Percentiles rank a stretch among this genome's conserved stretches.
Evolutionary conservation across 345 rosid species (phyloP).

Genomic region (Laguncularia racemosa): DNA sequence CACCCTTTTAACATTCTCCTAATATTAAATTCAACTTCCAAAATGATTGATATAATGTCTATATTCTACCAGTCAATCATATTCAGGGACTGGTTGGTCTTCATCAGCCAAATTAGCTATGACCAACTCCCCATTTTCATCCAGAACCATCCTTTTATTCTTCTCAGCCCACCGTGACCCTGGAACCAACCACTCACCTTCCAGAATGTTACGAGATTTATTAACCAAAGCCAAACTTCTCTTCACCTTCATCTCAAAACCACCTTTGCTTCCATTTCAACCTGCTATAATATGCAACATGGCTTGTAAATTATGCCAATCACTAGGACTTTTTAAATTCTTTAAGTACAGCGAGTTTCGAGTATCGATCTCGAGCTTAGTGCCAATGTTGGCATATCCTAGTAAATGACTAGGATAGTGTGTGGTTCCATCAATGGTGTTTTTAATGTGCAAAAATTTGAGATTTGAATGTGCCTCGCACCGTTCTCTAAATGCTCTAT

Average conservation of each 20-base stretch:
- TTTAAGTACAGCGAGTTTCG: conserved; percentile 59
- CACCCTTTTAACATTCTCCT: too few relatives aligned
- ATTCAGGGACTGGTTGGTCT: conserved; percentile 57
- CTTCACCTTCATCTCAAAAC: conserved; percentile 59
- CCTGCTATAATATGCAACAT: conserved; percentile 76
- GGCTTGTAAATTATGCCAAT: conserved; percentile 92
- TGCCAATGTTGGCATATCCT: conserved; percentile 45
- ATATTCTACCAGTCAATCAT: background rate
- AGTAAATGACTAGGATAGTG: conserved; percentile 57
- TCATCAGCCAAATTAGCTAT: conserved; percentile 44
- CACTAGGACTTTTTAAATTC: conserved; percentile 64
- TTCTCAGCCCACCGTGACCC: conserved; percentile 89
- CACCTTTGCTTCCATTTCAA: conserved; percentile 64
- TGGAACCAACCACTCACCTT: conserved; percentile 66
- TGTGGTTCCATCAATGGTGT: conserved; percentile 59
- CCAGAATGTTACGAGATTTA: conserved; percentile 58
- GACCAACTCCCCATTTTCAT: conserved; percentile 59
- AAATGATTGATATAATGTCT: too few relatives aligned
- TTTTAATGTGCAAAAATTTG: conserved; percentile 51
- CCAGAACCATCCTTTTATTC: conserved; percentile 63
- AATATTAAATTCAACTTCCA: too few relatives aligned
- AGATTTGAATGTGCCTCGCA: conserved; percentile 35
- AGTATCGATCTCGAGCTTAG: conserved; percentile 56
- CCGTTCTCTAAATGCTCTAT: conserved; percentile 52
- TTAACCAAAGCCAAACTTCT: conserved; percentile 84